phyloP scores from a whole-genome alignment of 768 basidiomycete genomes.

The Tubosaeta sp. region DNA sequence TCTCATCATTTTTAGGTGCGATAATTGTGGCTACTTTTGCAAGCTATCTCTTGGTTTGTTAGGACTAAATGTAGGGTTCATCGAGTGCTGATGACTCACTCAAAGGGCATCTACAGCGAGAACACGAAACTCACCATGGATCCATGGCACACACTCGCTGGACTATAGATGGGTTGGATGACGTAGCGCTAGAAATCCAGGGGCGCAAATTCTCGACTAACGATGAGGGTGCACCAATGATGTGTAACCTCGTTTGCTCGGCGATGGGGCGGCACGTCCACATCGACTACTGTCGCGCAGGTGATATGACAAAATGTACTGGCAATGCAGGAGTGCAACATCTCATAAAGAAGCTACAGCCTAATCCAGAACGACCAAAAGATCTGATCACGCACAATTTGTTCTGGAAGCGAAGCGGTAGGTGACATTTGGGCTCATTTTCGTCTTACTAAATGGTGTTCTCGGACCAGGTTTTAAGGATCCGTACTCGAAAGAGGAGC shows the following conservation, averaged over 20 bases:
- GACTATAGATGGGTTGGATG: constrained; percentile 52
- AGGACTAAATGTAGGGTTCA: not conserved
- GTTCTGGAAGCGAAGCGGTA: constrained; percentile 58
- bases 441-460: not conserved
- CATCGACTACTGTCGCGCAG: constrained; percentile 51
- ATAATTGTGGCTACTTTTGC: constrained; percentile 56
- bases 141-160: constrained; percentile 58
- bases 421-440: not conserved
- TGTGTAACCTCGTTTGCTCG: constrained; percentile 24
- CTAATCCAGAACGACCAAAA: constrained; percentile 45
- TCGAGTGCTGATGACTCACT: not conserved
- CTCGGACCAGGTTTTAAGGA: constrained; percentile 51
- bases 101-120: constrained; percentile 48
- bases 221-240: constrained; percentile 59
- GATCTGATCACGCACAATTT: constrained; percentile 52
- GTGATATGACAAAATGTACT: constrained; percentile 33
- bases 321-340: constrained; percentile 44
- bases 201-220: constrained; percentile 51
- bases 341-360: constrained; percentile 38
- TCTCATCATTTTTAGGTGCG: constrained; percentile 35
- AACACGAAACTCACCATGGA: constrained; percentile 61
- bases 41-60: constrained; percentile 48
- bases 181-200: constrained; percentile 46
- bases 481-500: constrained; percentile 56
- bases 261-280: constrained; percentile 25